phyloP scores from a whole-genome alignment of 2,329 filamentous ascomycete genomes.

The Beauveria pseudobassiana region DNA sequence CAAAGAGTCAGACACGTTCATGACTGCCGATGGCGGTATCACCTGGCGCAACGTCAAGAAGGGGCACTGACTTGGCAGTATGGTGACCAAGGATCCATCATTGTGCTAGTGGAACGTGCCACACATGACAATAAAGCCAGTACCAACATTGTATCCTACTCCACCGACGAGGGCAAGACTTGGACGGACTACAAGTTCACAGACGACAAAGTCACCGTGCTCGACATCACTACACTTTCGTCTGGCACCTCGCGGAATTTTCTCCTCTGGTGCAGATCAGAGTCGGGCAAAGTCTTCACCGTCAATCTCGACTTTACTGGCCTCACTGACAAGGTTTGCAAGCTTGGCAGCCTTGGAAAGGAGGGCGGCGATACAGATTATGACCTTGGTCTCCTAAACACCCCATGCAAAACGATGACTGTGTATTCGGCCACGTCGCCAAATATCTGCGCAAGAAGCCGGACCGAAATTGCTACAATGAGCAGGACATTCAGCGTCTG shows the following conservation, averaged over 20 bases:
- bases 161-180: slow-evolving; percentile 69
- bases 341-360: slow-evolving; percentile 60
- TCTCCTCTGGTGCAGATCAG: slow-evolving; percentile 69
- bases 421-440: slow-evolving; percentile 85
- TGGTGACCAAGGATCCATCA: slow-evolving; percentile 88
- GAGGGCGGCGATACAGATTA: slow-evolving; percentile 61
- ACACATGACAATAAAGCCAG: slow-evolving; percentile 59
- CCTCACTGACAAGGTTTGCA: slow-evolving; percentile 65
- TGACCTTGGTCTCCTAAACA: slow-evolving; percentile 83
- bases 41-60: slow-evolving; percentile 81
- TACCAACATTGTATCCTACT: slow-evolving; percentile 66
- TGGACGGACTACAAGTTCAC: slow-evolving; percentile 74
- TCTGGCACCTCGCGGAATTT: slow-evolving; percentile 89
- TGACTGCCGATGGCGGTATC: slow-evolving; percentile 85
- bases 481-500: slow-evolving; percentile 60
- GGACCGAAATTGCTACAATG: slow-evolving; percentile 76
- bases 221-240: slow-evolving; percentile 79
- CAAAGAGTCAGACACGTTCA: slow-evolving; percentile 78
- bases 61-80: slow-evolving; percentile 90
- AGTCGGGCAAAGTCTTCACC: slow-evolving; percentile 54
- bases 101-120: slow-evolving; percentile 74
- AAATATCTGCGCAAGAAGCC: slow-evolving; percentile 85
- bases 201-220: slow-evolving; percentile 61
- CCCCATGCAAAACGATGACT: slow-evolving; percentile 68
- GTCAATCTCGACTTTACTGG: slow-evolving; percentile 87